Evolutionary conservation across 371 early-diverging fungal genomes (phyloP), one percentile per base, ranked within the genome.

Genomic region (Phascolomyces articulosus): DNA sequence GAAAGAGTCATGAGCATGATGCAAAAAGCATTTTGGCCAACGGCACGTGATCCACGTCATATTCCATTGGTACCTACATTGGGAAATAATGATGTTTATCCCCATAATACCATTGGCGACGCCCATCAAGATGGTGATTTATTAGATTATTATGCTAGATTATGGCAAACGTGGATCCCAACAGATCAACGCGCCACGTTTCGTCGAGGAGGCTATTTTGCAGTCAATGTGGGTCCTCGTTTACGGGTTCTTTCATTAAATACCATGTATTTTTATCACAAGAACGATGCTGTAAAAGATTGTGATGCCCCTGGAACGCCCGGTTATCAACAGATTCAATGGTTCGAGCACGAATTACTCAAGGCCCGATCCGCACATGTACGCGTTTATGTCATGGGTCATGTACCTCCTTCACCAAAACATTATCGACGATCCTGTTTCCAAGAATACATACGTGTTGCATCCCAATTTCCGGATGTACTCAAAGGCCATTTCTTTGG

Each of bases 51-150:
- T 16, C 63, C 63, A 21, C 63, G 63, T 4, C 60, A 40, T 11
- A 80, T 85, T 48, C 88, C 88, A 8, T 75, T 88, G n/a, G 76
- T 88, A 4, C 87, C 88, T 28, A 83, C 84, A 3, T 77, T 88
- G 62, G 94, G 94, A 18, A 94, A 94, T 78, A 93, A 94, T 73
- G 94, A 94, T 69, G 83, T 91, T 2, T 87, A 84, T 62, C 91
- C 90, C 20, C 90, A 91, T 64, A 92, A 93, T 71, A 84, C 71
- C 49, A 75, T 74, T 10, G 71, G 72, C 3, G 74, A 63, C 4
- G 31, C 63, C 1, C 62, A 70, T 18, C 38, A 44, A 6, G 60
- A 60, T 16, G 31, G 41, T 13, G 72, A 67, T 18, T 27, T 78
- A 11, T 67, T 80, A 4, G 53, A 55, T 24, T 62, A 76, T 85